Evolutionary conservation across 495 filamentous ascomycete species (phyloP).

Genomic region (Trypethelium eluteriae): DNA sequence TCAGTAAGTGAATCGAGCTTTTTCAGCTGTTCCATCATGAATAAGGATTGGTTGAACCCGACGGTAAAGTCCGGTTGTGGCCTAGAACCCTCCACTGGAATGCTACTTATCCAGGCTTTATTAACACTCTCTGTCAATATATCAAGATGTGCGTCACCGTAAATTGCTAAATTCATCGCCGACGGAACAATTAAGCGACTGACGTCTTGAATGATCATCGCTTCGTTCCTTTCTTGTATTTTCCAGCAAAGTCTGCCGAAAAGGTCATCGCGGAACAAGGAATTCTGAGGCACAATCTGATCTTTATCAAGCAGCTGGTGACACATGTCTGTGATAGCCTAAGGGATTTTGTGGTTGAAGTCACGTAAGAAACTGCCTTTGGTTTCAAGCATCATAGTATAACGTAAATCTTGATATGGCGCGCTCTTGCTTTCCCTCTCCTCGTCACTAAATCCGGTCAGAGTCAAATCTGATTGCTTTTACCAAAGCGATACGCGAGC

Average conservation of each 20-base stretch:
- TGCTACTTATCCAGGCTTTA: constrained; percentile 38
- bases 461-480: constrained; percentile 36
- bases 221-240: constrained; percentile 15
- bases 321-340: constrained; percentile 28
- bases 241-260: constrained; percentile 9
- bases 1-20: constrained; percentile 14
- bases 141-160: constrained; percentile 28
- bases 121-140: constrained; percentile 39
- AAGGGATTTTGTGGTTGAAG: constrained; percentile 29
- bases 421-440: constrained; percentile 37
- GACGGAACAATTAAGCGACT: constrained; percentile 13
- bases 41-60: constrained; percentile 24
- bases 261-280: constrained; percentile 31
- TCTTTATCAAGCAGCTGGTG: constrained; percentile 29
- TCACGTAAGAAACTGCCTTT: constrained; percentile 39
- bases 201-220: constrained; percentile 16
- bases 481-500: constrained; percentile 31
- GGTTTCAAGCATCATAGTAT: constrained; percentile 32
- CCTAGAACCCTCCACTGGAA: constrained; percentile 31
- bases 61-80: constrained; percentile 43
- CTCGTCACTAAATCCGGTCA: constrained; percentile 37
- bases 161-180: constrained; percentile 12
- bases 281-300: constrained; percentile 32
- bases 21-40: constrained; percentile 19
- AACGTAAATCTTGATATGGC: constrained; percentile 36